These are phyloP conservation scores for Leccinum subtestaceum DNA, from an alignment of 768 basidiomycete genomes.

Conservation along the genomic window DNA sequence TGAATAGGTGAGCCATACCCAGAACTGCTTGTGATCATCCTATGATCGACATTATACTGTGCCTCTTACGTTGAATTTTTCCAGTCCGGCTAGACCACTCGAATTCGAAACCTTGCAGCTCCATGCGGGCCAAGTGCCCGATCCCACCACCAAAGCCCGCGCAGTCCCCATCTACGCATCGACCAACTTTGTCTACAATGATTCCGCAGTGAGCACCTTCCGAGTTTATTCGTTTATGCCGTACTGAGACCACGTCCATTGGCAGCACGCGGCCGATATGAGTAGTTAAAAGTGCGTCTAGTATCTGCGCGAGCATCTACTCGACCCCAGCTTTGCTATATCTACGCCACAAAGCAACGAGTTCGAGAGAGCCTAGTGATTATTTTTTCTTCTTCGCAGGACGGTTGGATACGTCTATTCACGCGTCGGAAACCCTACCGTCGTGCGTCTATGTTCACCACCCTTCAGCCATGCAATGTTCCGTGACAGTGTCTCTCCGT, in stretches of 20 bases:
- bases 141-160: slow-evolving; percentile 53
- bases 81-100: slow-evolving; percentile 28
- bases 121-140: slow-evolving; percentile 56
- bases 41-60: too few species aligned
- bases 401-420: slow-evolving; percentile 49
- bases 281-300: slow-evolving; percentile 40
- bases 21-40: not conserved
- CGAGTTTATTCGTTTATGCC: not conserved
- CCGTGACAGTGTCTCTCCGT: too few species aligned
- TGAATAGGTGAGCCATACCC: slow-evolving; percentile 16
- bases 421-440: slow-evolving; percentile 46
- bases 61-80: too few species aligned
- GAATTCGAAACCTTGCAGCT: slow-evolving; percentile 65
- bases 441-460: not conserved
- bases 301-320: not conserved
- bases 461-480: too few species aligned
- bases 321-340: not conserved
- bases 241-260: not conserved
- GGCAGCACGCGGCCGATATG: slow-evolving; percentile 52
- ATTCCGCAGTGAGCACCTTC: slow-evolving; percentile 40
- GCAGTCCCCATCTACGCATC: slow-evolving; percentile 64
- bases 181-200: slow-evolving; percentile 55
- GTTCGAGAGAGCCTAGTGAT: not conserved
- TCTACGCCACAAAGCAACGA: not conserved
- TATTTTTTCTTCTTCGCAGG: slow-evolving; percentile 15